Evolutionary conservation across 1,284 basidiomycete genomes (phyloP), one percentile per base, ranked within the genome.

Genomic region (Boletellus dicymbophilus): DNA sequence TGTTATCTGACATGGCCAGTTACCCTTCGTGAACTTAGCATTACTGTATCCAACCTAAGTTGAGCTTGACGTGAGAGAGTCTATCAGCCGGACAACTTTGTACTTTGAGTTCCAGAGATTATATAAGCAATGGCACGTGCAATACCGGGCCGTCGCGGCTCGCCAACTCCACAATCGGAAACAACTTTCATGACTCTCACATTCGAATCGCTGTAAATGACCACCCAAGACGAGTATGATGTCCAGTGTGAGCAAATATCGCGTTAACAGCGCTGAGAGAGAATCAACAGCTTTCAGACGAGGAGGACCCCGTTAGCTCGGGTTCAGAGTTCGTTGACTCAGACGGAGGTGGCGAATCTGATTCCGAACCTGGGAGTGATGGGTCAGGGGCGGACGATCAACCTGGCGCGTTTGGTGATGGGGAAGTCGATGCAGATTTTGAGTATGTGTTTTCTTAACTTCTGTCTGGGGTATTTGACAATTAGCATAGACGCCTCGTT

Each of bases 341-440:
- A 7, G 31, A 34, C 13, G 40, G 42, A 6, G 49, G 25, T 37
- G 33, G 36, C 6, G 53, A 49, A 12, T 55, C 48, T 20, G 78
- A 56, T 9, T 55, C 11, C 6, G 58, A 58, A 22, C 26, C 58
- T 3, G 48, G 46, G 28, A 51, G 52, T 25, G 58, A 56, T 20
- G 49, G 30, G 81, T 48, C 51, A 2, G 47, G 34, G 16, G 40
- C 22, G 33, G 58, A 44, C 23, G 44, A 44, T 43, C 51, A 37
- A 26, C 31, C 38, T 9, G 38, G 9, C 6, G 51, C 37, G 16
- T 49, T 53, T 15, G 41, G 22, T 13, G 56, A 61, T 22, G 50
- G 36, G 43, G 59, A 54, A 8, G 40, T 66, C 8, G 66, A 65
- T 40, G 62, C 53, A 1, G 67, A 65, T 28, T 69, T 69, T 23